Percentiles rank a stretch among this genome's conserved stretches.
phyloP scores from a whole-genome alignment of 2,329 filamentous ascomycete species.

The Septoria petroselini region DNA sequence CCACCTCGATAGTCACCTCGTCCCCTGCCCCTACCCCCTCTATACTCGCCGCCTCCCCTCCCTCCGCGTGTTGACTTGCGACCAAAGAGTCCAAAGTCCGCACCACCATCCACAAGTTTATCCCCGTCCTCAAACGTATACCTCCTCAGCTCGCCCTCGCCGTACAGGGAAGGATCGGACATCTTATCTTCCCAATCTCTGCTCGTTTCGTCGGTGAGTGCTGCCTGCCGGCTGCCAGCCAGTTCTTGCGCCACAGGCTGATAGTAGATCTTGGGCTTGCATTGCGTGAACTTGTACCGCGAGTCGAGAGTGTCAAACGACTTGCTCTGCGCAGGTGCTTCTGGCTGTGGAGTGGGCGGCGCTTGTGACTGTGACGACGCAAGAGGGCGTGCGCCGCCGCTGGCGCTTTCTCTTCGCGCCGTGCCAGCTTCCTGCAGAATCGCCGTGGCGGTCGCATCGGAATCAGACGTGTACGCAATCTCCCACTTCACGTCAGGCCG shows the following conservation, averaged over 20 bases:
- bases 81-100: constrained; percentile 37
- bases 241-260: constrained; percentile 63
- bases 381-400: constrained; percentile 17
- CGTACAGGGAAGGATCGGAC: constrained; percentile 30
- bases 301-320: constrained; percentile 50
- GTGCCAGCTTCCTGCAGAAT: constrained; percentile 27
- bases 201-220: constrained; percentile 49
- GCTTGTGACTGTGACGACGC: constrained; percentile 18
- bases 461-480: constrained; percentile 61
- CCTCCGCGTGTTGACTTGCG: constrained; percentile 21
- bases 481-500: constrained; percentile 62
- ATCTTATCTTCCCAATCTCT: constrained; percentile 41
- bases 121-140: constrained; percentile 47
- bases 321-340: constrained; percentile 18
- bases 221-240: constrained; percentile 62
- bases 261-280: constrained; percentile 65
- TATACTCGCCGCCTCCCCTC: constrained; percentile 22
- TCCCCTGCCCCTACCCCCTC: constrained; percentile 23
- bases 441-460: constrained; percentile 50
- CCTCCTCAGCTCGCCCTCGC: constrained; percentile 40
- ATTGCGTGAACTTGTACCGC: constrained; percentile 57
- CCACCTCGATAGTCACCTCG: constrained; percentile 22
- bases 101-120: constrained; percentile 43
- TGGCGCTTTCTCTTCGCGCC: constrained; percentile 19
- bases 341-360: constrained; percentile 15